Percentiles rank a stretch among this genome's conserved stretches.
Evolutionary conservation across 2,329 filamentous ascomycete species (phyloP).

Genomic region (Penicillium sp.): DNA sequence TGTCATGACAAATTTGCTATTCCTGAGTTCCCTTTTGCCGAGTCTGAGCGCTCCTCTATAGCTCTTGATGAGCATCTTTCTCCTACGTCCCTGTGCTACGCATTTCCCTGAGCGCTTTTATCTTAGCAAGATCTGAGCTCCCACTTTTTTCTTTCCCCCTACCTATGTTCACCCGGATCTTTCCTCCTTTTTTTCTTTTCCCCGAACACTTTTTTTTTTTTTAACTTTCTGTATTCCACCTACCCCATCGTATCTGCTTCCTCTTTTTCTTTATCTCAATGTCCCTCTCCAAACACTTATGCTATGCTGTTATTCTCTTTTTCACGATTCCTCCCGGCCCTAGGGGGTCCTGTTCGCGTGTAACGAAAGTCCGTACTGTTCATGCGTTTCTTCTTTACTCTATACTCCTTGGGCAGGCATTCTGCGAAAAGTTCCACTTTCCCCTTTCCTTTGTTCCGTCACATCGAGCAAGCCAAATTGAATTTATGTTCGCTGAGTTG

Average conservation of each 20-base stretch:
- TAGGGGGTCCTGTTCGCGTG: conserved; percentile 34
- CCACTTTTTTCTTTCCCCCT: conserved; percentile 2
- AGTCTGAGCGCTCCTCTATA: conserved; percentile 25
- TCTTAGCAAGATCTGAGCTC: conserved; percentile 38
- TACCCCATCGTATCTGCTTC: conserved; percentile 6
- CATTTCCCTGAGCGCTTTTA: conserved; percentile 43
- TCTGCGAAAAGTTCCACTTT: conserved; percentile 45
- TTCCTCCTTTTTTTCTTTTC: neutral
- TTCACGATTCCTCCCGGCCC: conserved; percentile 21
- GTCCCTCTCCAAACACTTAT: conserved; percentile 4
- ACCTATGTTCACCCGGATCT: neutral
- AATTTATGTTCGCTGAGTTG: conserved; percentile 35
- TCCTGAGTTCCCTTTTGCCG: conserved; percentile 11
- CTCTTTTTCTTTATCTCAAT: conserved; percentile 6
- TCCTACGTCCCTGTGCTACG: conserved; percentile 37
- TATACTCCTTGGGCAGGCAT: conserved; percentile 44
- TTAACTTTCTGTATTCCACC: conserved; percentile 1
- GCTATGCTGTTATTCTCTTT: conserved; percentile 19
- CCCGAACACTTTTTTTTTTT: neutral
- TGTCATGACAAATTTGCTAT: conserved; percentile 40
- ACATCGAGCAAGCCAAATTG: conserved; percentile 40
- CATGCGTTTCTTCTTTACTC: conserved; percentile 32
- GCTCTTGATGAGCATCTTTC: conserved; percentile 45
- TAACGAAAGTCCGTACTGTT: conserved; percentile 40
- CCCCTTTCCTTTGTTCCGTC: conserved; percentile 18